phyloP scores from a whole-genome alignment of 345 rosid genomes.

The Hibiscus syriacus region DNA sequence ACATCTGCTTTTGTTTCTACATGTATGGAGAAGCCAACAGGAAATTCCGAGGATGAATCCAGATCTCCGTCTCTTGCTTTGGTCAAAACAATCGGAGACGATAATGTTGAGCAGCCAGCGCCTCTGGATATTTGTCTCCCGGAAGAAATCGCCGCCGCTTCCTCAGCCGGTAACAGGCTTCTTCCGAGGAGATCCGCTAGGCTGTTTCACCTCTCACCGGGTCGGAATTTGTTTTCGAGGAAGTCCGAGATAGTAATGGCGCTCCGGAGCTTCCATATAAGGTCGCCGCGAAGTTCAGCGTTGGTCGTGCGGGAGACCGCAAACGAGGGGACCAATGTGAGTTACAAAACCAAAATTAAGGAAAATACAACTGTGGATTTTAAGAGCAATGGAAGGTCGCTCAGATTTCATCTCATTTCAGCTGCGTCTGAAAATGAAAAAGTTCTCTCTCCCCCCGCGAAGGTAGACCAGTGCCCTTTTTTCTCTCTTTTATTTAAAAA shows the following conservation, averaged over 20 bases:
- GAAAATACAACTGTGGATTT: too few species aligned
- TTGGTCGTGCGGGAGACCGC: background rate
- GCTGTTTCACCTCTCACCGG: background rate
- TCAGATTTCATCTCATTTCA: constrained; percentile 11
- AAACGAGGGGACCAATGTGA: background rate
- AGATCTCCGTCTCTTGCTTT: background rate
- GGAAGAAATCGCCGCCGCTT: background rate
- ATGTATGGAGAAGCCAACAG: background rate
- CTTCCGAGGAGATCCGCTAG: background rate
- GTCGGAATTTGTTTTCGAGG: background rate
- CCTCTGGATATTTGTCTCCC: background rate
- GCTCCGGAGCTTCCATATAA: background rate
- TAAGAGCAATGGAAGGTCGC: constrained; percentile 18
- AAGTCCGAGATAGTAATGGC: background rate
- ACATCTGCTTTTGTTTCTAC: background rate
- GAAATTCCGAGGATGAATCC: background rate
- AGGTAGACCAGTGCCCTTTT: background rate
- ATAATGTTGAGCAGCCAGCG: background rate
- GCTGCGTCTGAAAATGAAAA: constrained; percentile 1
- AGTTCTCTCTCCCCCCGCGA: background rate
- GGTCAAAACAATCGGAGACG: background rate
- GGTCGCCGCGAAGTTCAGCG: constrained; percentile 14
- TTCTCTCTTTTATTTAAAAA: background rate
- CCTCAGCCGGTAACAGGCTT: background rate
- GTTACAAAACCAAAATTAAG: too few species aligned